Evolutionary conservation across 2,329 filamentous ascomycete genomes (phyloP).

Genomic region (Aureobasidium subglaciale): DNA sequence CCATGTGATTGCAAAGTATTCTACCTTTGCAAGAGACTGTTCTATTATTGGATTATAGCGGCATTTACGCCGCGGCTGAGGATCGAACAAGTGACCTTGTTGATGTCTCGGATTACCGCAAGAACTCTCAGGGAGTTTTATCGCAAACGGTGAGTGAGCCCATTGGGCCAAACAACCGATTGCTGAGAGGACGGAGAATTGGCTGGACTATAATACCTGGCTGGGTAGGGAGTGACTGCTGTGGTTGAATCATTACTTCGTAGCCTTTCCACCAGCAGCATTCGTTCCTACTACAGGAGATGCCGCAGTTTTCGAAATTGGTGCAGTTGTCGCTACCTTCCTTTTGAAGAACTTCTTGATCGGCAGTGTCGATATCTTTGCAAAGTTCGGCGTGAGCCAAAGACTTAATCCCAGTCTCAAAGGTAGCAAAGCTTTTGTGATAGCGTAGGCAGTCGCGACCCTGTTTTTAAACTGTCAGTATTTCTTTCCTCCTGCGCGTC

Average conservation of each 20-base stretch:
- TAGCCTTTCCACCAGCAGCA: not conserved
- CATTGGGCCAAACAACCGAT: not conserved
- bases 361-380: constrained; percentile 15
- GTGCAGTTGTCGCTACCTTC: not conserved
- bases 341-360: constrained; percentile 6
- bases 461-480: constrained; percentile 18
- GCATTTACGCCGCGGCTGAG: not conserved
- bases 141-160: not conserved
- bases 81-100: not conserved
- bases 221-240: not conserved
- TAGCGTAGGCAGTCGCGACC: constrained; percentile 81
- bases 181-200: not conserved
- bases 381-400: constrained; percentile 87
- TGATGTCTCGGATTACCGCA: no score
- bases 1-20: not conserved
- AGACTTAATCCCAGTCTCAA: constrained; percentile 69
- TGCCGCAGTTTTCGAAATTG: not conserved
- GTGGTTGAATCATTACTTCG: not conserved
- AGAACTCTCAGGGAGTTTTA: not conserved
- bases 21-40: not conserved
- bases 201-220: not conserved
- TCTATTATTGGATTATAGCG: no score
- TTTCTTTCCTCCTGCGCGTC: not conserved
- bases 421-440: constrained; percentile 80
- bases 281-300: not conserved